These are phyloP conservation scores for Rhodotorula toruloides DNA, from an alignment of 768 basidiomycete species.

Conservation along the genomic window DNA sequence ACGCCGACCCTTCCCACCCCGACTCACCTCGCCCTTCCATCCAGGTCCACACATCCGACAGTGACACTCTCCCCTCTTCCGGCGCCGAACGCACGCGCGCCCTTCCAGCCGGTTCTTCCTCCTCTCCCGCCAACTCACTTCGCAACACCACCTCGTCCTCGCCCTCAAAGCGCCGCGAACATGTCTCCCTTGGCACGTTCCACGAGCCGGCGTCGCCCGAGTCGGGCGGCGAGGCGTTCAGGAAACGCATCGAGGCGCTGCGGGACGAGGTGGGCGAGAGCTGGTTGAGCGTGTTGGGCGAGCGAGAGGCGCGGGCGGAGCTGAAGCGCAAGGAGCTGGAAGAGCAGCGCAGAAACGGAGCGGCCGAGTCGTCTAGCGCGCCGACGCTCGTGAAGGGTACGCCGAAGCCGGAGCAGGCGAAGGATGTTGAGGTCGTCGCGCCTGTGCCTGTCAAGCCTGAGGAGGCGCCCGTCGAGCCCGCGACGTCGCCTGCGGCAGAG, in stretches of 20 bases:
- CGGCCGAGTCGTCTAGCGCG: neutral
- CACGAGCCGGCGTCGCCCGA: slow-evolving; percentile 22
- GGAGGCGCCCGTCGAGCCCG: neutral
- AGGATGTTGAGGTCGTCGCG: no score
- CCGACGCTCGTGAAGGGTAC: neutral
- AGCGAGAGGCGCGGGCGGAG: slow-evolving; percentile 49
- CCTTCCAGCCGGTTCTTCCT: no score
- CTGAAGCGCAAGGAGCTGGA: neutral
- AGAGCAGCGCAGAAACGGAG: no score
- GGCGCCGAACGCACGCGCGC: neutral
- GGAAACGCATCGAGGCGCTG: slow-evolving; percentile 71
- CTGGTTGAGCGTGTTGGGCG: slow-evolving; percentile 78
- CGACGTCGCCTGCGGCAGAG: neutral
- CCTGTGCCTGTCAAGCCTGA: no score
- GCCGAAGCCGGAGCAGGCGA: neutral
- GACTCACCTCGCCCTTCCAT: slow-evolving; percentile 27
- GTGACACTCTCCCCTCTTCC: neutral
- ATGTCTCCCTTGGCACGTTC: slow-evolving; percentile 3
- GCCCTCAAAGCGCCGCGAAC: neutral
- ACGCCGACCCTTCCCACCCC: slow-evolving; percentile 46
- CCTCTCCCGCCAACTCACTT: neutral
- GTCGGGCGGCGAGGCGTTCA: slow-evolving; percentile 59
- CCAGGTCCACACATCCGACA: neutral
- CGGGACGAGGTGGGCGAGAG: slow-evolving; percentile 83
- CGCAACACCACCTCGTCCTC: neutral